Evolutionary conservation across 2,329 filamentous ascomycete genomes (phyloP), one percentile per base, ranked within the genome.

Genomic region (Diaporthe nobilis): DNA sequence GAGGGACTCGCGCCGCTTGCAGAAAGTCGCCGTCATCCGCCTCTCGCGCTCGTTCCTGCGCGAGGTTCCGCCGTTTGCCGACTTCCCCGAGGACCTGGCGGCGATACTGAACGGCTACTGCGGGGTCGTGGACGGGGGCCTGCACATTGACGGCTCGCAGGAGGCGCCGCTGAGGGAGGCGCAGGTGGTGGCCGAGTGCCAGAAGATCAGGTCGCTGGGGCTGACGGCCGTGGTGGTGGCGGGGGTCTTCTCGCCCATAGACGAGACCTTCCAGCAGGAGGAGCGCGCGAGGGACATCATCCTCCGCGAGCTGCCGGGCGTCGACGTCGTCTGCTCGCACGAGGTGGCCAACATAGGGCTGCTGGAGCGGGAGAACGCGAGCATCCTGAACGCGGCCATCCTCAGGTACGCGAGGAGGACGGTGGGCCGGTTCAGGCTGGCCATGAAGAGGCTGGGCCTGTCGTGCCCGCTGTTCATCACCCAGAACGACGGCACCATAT

Each of bases 161-260:
- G 83, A 85, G 79, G 82, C 83, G 17, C 81, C 85, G 7, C 77
- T 90, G 72, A 80, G 83, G 12, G 85, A 88, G 78, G 80, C 82
- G 34, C 83, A 89, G 73, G 75, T 79, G 22, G 60, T 75, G n/a
- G 72, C 55, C 15, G 72, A 74, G n/a, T 75, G 72, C 58, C 25
- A 49, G 4, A 61, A 42, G 28, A 82, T 84, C 72, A 77, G 76
- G 39, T 68, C 72, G n/a, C 77, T 78, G 20, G 77, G 81, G 4
- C 57, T 83, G 82, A 80, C 72, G 28, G 85, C 85, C 53, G 83
- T 92, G 2, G 90, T 91, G 0, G 83, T 92, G 6, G 87, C 88
- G 6, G 90, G 90, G 2, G 86, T 91, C 12, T 92, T 90, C 81
- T 89, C 88, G 12, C 90, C 90, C 0, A 89, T 91, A 34, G 90